Percentiles rank a stretch among this genome's conserved stretches.
phyloP scores from a whole-genome alignment of 1,139 yeast species.

The Yamadazyma oceani region DNA sequence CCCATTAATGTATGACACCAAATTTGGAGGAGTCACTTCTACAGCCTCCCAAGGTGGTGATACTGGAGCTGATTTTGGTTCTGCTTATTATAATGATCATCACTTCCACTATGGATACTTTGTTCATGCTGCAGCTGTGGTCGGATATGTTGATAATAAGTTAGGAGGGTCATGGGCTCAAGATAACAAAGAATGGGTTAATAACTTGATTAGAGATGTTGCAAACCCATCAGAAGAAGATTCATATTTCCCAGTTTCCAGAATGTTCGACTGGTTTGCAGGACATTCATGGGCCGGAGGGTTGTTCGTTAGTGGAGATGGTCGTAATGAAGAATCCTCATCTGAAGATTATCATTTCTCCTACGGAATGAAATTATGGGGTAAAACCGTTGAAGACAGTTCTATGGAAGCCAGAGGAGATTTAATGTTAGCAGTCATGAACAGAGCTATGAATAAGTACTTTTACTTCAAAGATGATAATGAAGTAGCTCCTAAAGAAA shows the following conservation, averaged over 20 bases:
- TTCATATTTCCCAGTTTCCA: conserved; percentile 67
- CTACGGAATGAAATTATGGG: conserved; percentile 84
- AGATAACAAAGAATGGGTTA: conserved; percentile 46
- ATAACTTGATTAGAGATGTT: conserved; percentile 65
- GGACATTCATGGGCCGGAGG: conserved; percentile 92
- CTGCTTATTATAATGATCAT: conserved; percentile 73
- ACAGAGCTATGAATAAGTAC: conserved; percentile 62
- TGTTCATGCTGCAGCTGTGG: conserved; percentile 75
- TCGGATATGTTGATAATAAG: conserved; percentile 62
- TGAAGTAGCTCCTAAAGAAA: conserved; percentile 54
- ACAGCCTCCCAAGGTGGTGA: conserved; percentile 55
- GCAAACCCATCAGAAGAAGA: conserved; percentile 70
- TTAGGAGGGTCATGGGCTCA: conserved; percentile 66
- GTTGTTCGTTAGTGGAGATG: conserved; percentile 66
- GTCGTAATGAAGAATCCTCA: conserved; percentile 77
- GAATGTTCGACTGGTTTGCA: conserved; percentile 77
- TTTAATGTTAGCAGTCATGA: conserved; percentile 67
- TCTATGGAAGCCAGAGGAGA: conserved; percentile 80
- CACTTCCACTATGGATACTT: conserved; percentile 82
- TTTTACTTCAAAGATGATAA: conserved; percentile 59
- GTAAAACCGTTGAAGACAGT: conserved; percentile 63
- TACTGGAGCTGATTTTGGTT: conserved; percentile 49
- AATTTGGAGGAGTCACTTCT: conserved; percentile 67
- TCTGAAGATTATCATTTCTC: conserved; percentile 82
- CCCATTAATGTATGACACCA: conserved; percentile 70